Evolutionary conservation across 805 yeast species (phyloP).

Genomic region (Nakazawaea ernobii): DNA sequence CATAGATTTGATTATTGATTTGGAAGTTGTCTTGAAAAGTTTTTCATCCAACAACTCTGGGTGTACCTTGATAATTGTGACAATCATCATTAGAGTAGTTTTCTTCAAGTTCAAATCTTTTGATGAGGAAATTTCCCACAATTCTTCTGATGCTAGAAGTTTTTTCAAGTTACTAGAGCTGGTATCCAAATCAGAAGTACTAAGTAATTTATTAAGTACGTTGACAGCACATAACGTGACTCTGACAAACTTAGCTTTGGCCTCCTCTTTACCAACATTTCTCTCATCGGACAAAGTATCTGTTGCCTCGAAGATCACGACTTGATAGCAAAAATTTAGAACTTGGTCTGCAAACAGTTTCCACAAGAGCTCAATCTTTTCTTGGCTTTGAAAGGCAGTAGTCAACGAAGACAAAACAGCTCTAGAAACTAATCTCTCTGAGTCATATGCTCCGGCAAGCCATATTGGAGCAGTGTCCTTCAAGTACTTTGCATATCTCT

Average conservation of each 20-base stretch:
- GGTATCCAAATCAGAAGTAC: constrained; percentile 13
- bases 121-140: constrained; percentile 37
- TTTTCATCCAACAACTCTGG: constrained; percentile 20
- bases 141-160: constrained; percentile 33
- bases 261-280: constrained; percentile 59
- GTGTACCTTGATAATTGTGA: constrained; percentile 20
- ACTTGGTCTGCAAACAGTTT: constrained; percentile 50
- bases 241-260: constrained; percentile 56
- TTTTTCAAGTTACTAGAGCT: constrained; percentile 18
- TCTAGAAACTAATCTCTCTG: constrained; percentile 55
- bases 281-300: constrained; percentile 73
- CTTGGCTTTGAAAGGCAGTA: constrained; percentile 50
- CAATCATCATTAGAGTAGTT: constrained; percentile 31
- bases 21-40: constrained; percentile 35
- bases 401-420: constrained; percentile 42
- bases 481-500: constrained; percentile 56
- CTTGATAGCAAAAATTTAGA: constrained; percentile 46
- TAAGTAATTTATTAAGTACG: constrained; percentile 1
- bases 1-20: constrained; percentile 37
- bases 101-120: constrained; percentile 37
- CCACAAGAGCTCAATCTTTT: constrained; percentile 56
- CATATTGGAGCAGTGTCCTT: constrained; percentile 70
- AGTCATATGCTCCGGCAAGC: constrained; percentile 66
- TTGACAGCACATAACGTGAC: constrained; percentile 25
- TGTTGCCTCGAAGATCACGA: constrained; percentile 49